phyloP scores from a whole-genome alignment of 2,329 filamentous ascomycete genomes.

The Apiospora kogelbergensis region DNA sequence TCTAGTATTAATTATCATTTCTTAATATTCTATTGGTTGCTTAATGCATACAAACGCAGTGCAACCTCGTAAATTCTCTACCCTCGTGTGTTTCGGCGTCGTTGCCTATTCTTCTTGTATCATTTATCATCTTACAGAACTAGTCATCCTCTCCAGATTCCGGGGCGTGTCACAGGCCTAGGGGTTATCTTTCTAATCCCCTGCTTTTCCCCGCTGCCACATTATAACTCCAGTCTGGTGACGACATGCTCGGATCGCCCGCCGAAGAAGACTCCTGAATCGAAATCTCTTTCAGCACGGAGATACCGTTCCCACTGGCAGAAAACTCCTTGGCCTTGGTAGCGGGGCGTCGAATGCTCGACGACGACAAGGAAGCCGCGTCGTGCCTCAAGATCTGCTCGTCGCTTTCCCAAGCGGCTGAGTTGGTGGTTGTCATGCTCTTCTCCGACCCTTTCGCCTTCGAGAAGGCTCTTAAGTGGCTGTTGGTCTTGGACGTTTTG shows the following conservation, averaged over 20 bases:
- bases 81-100: not conserved
- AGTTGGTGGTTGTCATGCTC: slow-evolving; percentile 3
- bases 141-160: not conserved
- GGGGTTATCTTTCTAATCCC: not conserved
- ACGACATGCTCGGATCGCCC: not conserved
- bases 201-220: not conserved
- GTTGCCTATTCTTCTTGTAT: not conserved
- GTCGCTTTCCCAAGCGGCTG: slow-evolving; percentile 19
- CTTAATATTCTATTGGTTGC: too few species aligned
- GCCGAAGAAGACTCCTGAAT: not conserved
- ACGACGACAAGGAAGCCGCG: not conserved
- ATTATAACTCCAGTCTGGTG: not conserved
- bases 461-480: not conserved
- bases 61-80: too few species aligned
- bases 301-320: not conserved
- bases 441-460: not conserved
- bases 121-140: not conserved
- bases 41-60: too few species aligned
- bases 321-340: not conserved
- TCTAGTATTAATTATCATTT: too few species aligned
- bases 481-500: not conserved
- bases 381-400: slow-evolving; percentile 16
- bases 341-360: not conserved
- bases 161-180: not conserved
- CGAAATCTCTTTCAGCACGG: not conserved